Conservation (phyloP, 2,329 filamentous ascomycete species). For the Exutisphaerella laricina region DNA sequence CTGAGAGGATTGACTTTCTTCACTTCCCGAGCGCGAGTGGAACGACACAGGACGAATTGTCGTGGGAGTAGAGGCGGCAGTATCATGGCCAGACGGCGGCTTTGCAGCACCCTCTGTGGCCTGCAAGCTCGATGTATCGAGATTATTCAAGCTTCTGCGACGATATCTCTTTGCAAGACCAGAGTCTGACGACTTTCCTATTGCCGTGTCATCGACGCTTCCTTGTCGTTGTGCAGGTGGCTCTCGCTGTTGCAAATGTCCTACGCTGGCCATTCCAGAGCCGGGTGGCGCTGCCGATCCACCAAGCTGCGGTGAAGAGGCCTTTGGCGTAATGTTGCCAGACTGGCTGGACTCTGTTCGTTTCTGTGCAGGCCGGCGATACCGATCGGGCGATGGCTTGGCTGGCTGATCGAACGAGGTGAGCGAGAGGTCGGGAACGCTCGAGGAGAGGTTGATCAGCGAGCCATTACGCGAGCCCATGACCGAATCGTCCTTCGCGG, state of each 20-base stretch:
- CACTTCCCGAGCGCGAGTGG: constrained; percentile 33
- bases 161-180: constrained; percentile 72
- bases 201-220: constrained; percentile 65
- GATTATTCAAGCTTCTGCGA: constrained; percentile 73
- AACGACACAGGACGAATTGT: constrained; percentile 31
- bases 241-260: constrained; percentile 41
- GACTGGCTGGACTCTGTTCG: constrained; percentile 44
- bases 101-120: constrained; percentile 20
- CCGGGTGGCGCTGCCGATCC: constrained; percentile 46
- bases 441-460: constrained; percentile 46
- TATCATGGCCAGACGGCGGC: constrained; percentile 26
- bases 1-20: constrained; percentile 24
- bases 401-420: constrained; percentile 50
- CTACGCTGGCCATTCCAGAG: constrained; percentile 51
- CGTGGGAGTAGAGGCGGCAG: constrained; percentile 28
- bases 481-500: constrained; percentile 34
- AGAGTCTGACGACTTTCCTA: constrained; percentile 52
- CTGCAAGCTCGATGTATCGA: constrained; percentile 38
- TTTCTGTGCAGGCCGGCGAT: constrained; percentile 61
- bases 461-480: constrained; percentile 30
- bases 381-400: constrained; percentile 75
- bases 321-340: constrained; percentile 34
- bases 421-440: constrained; percentile 52
- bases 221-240: constrained; percentile 22
- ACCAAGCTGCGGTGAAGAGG: constrained; percentile 19